phyloP scores from a whole-genome alignment of 2,329 filamentous ascomycete genomes.

The Sporothrix mexicana region DNA sequence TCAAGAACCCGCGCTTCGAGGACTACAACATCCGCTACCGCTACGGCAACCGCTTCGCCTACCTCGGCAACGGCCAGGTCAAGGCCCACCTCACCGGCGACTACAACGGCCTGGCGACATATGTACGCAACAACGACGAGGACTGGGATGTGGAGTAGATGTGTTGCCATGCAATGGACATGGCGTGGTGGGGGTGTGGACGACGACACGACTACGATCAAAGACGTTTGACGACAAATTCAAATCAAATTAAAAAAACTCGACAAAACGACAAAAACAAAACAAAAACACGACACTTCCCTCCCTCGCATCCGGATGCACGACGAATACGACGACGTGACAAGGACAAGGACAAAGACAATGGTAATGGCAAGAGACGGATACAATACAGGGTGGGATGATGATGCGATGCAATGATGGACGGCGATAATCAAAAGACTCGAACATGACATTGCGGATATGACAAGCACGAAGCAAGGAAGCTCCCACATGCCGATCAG shows the following conservation, averaged over 20 bases:
- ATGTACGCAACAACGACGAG: constrained; percentile 52
- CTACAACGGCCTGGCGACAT: constrained; percentile 50
- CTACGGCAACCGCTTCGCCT: constrained; percentile 47
- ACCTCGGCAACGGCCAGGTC: constrained; percentile 51
- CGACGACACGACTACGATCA: constrained; percentile 15
- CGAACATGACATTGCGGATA: background rate
- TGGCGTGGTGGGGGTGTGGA: background rate
- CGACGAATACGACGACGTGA: constrained; percentile 3
- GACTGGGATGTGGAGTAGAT: constrained; percentile 53
- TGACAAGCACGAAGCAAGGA: background rate
- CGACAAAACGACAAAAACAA: background rate
- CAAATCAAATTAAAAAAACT: no score
- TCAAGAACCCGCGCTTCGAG: constrained; percentile 35
- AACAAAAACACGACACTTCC: constrained; percentile 10
- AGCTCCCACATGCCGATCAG: background rate
- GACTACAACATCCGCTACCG: constrained; percentile 37
- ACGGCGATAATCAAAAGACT: background rate
- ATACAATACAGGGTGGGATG: background rate
- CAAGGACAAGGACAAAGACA: background rate
- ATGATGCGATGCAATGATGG: background rate
- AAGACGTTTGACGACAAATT: background rate
- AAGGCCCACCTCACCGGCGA: constrained; percentile 51
- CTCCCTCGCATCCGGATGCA: constrained; percentile 12
- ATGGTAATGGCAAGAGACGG: background rate
- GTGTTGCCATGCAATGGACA: background rate